These are phyloP conservation scores for Akebia trifoliata DNA, from an alignment of 164 flowering plant genomes.

Conservation along the genomic window DNA sequence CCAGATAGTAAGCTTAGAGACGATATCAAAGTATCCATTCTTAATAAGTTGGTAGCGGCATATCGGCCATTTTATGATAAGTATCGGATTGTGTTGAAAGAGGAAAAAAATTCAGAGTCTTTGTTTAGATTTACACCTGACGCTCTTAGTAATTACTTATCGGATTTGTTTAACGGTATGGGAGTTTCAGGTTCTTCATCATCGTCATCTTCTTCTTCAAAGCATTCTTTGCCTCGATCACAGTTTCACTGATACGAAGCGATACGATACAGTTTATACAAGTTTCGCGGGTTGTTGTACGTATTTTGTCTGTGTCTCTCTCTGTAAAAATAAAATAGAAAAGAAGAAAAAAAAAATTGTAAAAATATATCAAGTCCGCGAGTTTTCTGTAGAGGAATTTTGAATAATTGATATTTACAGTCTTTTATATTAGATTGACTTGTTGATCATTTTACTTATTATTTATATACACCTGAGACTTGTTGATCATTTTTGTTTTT, in stretches of 20 bases:
- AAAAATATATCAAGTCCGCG: too few species aligned
- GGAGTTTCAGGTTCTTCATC: slow-evolving; percentile 23
- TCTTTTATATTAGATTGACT: too few species aligned
- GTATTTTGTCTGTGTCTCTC: too few species aligned
- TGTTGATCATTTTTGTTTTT: too few species aligned
- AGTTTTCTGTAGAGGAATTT: too few species aligned
- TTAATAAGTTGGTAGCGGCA: slow-evolving; percentile 26
- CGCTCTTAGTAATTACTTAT: slow-evolving; percentile 63
- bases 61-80: slow-evolving; percentile 46
- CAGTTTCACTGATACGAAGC: background rate
- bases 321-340: too few species aligned
- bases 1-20: slow-evolving; percentile 48
- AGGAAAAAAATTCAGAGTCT: slow-evolving; percentile 16
- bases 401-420: too few species aligned
- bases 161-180: slow-evolving; percentile 58
- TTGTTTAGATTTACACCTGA: slow-evolving; percentile 58
- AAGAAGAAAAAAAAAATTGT: too few species aligned
- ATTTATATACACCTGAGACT: too few species aligned
- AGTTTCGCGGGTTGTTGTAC: too few species aligned
- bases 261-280: background rate
- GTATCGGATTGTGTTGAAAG: slow-evolving; percentile 13
- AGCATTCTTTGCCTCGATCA: slow-evolving; percentile 8
- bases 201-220: slow-evolving; percentile 21
- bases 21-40: slow-evolving; percentile 41
- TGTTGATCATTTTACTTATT: too few species aligned